Conservation (phyloP, 345 rosid genomes). For the Salix caprea region DNA sequence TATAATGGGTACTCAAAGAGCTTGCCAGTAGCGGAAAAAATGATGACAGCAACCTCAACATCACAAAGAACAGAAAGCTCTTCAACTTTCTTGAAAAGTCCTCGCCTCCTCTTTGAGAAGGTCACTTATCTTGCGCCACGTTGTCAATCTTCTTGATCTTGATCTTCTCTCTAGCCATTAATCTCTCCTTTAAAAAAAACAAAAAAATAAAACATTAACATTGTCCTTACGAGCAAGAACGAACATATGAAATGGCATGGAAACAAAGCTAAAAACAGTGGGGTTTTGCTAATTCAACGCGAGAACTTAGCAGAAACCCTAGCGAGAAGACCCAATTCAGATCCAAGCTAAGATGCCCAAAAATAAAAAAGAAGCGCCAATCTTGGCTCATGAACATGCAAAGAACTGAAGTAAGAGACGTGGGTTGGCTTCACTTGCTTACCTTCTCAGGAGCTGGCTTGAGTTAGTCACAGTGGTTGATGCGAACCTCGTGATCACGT, state of each 20-base stretch:
- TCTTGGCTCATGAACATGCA: slow-evolving; percentile 20
- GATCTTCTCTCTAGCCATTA: slow-evolving; percentile 52
- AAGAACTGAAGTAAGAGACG: not conserved
- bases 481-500: too few relatives aligned
- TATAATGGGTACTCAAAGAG: slow-evolving; percentile 33
- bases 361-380: slow-evolving; percentile 9
- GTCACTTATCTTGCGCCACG: slow-evolving; percentile 57
- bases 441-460: slow-evolving; percentile 9
- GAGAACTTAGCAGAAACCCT: slow-evolving; percentile 30
- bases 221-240: slow-evolving; percentile 1
- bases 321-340: slow-evolving; percentile 24
- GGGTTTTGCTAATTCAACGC: not conserved
- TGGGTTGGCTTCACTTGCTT: not conserved
- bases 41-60: slow-evolving; percentile 48
- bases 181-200: not conserved
- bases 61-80: slow-evolving; percentile 59
- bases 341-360: slow-evolving; percentile 23
- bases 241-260: not conserved
- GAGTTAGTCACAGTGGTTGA: not conserved
- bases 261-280: not conserved
- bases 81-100: slow-evolving; percentile 51
- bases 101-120: slow-evolving; percentile 53
- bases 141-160: slow-evolving; percentile 53
- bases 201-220: not conserved
- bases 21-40: slow-evolving; percentile 54